Base-by-base conservation (phyloP, 2,329 filamentous ascomycete genomes). In the Botrytis squamosa region DNA sequence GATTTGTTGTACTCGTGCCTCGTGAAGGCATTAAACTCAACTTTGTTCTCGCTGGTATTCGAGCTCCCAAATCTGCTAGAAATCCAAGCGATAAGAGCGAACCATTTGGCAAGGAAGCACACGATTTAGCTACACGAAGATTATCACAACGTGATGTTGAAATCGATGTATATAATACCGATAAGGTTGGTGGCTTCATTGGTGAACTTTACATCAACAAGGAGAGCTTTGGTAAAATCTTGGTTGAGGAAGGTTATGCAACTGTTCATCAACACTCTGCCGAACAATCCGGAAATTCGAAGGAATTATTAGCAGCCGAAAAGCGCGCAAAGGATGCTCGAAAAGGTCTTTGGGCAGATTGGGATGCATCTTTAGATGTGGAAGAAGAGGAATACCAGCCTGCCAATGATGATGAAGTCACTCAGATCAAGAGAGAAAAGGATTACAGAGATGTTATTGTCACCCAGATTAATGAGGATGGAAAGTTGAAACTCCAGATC, bases 121-220 rank as follows among this genome's bases (percentile, higher is more conserved):
- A 97, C 76, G 95, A 99, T 69, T 91, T 98, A 78, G 95, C 95
- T 67, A 94, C 93, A 83, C 91, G 90, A 80, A 90, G 95, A 74
- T 94, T 92, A 84, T 92, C 94, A 86, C 96, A 99, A 85, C 91
- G 96, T 72, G 96, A 99, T 83, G 95, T 96, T 67, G 95, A 98
- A 83, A 93, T 99, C 74, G 95, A 99, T 79, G 92, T 99, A 33
- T 91, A 97, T 82, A 94, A 95, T 79, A 93, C 94, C 78, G 96
- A 99, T 87, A 98, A 98, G 86, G 91, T 96, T 40, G 96, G 96
- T 79, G 96, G 96, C 55, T 99, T 99, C 86, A 98, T 99, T 78
- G 96, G 96, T 72, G 93, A 94, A 22, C 87, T 99, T 38, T 98
- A 94, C 83, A 89, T 99, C 82, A 95, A 94, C 86, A 93, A 95